Base-by-base conservation (phyloP, 441 rosid genomes). In the Manihot esculenta region DNA sequence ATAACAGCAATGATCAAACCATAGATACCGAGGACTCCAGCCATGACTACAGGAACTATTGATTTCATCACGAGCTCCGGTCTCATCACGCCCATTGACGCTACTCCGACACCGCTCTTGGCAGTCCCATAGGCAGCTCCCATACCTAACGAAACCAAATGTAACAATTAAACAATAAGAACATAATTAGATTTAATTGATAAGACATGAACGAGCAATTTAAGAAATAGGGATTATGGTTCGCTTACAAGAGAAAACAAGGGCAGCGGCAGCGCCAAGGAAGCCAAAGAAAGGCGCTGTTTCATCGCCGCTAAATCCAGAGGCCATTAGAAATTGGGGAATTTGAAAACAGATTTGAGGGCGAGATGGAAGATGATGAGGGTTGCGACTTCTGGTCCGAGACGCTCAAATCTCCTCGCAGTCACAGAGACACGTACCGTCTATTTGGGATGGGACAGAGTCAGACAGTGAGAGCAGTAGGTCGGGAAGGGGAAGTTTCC, bases 271-370 rank as follows among this genome's bases (percentile, higher is more conserved):
- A 11, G 93, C 93, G 55, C 93, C 93, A 33, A 86, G 86, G 85
- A 88, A 91, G 76, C 97, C 94, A 78, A 90, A 91, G 88, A 90
- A 87, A 6, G 92, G 94, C 15, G 97, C 97, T 5, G 92, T 88
- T 73, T 88, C 97, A 76, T 90, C 97, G 80, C 97, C 92, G 78
- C 87, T 85, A 79, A 85, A 87, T 38, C 76, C 45, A 27, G 82
- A 62, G 23, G 83, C 35, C 88, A 82, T 81, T 14, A 33, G 23
- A 24, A 55, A 56, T n/a, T 13, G 24, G 51, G 30, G 51, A 15
- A 38, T 23, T 24, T 4, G 30, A 35, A 54, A 7, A 23, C 15
- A 21, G 33, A 33, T 30, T 27, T 12, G 42, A 2, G 44, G 1
- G 12, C 18, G 33, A 21, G 33, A 53, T 7, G 9, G 33, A 38